Base-by-base conservation (phyloP, 140 eudicot genomes). In the Senecio squalidus region DNA sequence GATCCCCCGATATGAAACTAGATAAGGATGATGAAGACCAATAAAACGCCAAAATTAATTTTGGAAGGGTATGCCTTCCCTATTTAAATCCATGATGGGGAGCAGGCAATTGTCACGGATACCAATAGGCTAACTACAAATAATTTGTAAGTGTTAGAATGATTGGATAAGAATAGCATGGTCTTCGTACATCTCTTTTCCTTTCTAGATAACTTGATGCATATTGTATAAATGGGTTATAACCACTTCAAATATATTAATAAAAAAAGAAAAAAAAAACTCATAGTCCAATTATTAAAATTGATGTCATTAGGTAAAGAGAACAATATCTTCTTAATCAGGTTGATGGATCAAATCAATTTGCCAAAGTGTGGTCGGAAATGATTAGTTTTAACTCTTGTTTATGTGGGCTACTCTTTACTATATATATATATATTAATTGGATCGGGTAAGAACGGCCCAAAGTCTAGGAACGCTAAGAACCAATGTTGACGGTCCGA, bases 271-370 rank as follows among this genome's bases (percentile, higher is more conserved):
- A 46, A 16, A 46, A 43, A 41, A 10, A 18, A 5, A 43, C 6
- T 49, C 34, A 60, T 36, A 34, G 14, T 18, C 29, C 50, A 39
- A 51, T 60, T 34, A 60, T 49, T 46, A 46, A 26, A 15, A 48
- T 43, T 31, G 5, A 45, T 22, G 17, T 58, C 30, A 28, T 27
- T 69, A 26, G 75, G 75, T 69, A 27, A 48, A 69, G 62, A 69
- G 62, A 60, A 69, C 62, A 59, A 69, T 59, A 49, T 60, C 47
- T 50, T 59, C 52, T 69, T 54, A 55, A 55, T 66, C 51, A 66
- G 31, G 24, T 40, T 46, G 52, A 58, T 58, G 53, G 59, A 68
- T 56, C 58, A 68, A 58, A 68, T 58, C 40, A 36, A 27, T 68
- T 46, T 29, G 49, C 13, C 62, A 20, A n/a, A 68, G 39, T 59